Base-by-base conservation (phyloP, 2,329 filamentous ascomycete species). In the Byssothecium circinans region DNA sequence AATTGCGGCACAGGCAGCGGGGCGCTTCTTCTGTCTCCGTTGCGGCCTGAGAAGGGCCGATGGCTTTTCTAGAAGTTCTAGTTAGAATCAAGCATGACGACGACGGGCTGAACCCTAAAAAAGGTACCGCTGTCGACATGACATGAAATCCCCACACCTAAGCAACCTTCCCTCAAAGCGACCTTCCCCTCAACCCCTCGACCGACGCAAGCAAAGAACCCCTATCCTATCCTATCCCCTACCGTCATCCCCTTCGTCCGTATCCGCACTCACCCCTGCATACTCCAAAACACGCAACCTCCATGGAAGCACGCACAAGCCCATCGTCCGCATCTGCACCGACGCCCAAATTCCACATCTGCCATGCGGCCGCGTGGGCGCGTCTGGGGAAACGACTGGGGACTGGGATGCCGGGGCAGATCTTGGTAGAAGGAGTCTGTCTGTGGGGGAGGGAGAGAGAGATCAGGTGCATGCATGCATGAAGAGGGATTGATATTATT, bases 141-240 rank as follows among this genome's bases (percentile, higher is more conserved):
- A n/a, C n/a, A n/a, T n/a, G n/a, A n/a, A n/a, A n/a, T n/a, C n/a
- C n/a, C n/a, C n/a, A n/a, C n/a, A n/a, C n/a, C n/a, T n/a, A 42
- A n/a, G 58, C 60, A 57, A 57, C 52, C 52, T 25, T 53, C 32
- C 27, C 61, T 60, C 36, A 43, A 43, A 49, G 57, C 60, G 55
- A 60, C 46, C 46, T 36, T 51, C 42, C 41, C 17, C 35, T 25
- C n/a, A n/a, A n/a, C n/a, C n/a, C n/a, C n/a, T n/a, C n/a, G n/a
- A n/a, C n/a, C n/a, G n/a, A n/a, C n/a, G n/a, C n/a, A n/a, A n/a
- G n/a, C n/a, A 34, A 33, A 41, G 15, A 41, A 27, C 12, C 37
- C 25, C 10, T 36, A 8, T 30, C 8, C 27, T 30, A n/a, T 30
- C n/a, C 23, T n/a, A 34, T 7, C 32, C 32, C 6, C 23, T 10